Percentiles rank a stretch among this genome's conserved stretches.
Evolutionary conservation across 495 filamentous ascomycete species (phyloP).

Genomic region (Tuber calosporum): DNA sequence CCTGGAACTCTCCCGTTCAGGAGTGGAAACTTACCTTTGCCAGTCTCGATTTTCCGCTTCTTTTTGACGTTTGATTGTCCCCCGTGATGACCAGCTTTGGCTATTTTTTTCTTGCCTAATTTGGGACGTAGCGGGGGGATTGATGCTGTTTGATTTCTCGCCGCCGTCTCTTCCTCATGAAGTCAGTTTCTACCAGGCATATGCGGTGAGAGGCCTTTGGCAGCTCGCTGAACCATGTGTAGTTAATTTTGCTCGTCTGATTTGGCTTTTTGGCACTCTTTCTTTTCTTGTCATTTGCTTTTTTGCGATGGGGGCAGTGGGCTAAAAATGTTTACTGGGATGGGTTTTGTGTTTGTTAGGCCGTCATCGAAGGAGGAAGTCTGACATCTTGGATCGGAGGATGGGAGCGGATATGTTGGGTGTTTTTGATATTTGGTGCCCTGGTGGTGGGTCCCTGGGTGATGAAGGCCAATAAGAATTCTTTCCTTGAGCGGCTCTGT

Average conservation of each 20-base stretch:
- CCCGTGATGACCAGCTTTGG: constrained; percentile 1
- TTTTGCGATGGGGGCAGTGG: constrained; percentile 2
- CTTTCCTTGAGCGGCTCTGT: not conserved
- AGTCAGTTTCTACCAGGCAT: constrained; percentile 16
- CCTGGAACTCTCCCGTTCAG: constrained; percentile 6
- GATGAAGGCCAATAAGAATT: not conserved
- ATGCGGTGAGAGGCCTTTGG: not conserved
- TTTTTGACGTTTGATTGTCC: constrained; percentile 19
- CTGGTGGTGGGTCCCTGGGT: not conserved
- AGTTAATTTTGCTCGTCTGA: constrained; percentile 21
- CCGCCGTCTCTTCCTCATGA: constrained; percentile 23
- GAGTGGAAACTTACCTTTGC: constrained; percentile 18
- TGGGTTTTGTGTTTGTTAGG: constrained; percentile 8
- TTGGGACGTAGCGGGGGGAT: not conserved
- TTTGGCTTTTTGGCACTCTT: constrained; percentile 27
- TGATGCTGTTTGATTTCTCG: not conserved
- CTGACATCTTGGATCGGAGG: constrained; percentile 14
- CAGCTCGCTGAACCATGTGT: constrained; percentile 13
- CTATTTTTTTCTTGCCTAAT: constrained; percentile 6
- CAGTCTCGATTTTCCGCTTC: constrained; percentile 9
- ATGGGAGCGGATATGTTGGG: not conserved
- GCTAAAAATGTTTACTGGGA: constrained; percentile 23
- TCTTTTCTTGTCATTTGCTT: constrained; percentile 24
- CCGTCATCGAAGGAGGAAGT: constrained; percentile 26
- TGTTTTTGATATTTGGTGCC: not conserved